Percentiles rank a stretch among this genome's conserved stretches.
phyloP scores from a whole-genome alignment of 169 alveolate species.

The Amoebophrya sp. region DNA sequence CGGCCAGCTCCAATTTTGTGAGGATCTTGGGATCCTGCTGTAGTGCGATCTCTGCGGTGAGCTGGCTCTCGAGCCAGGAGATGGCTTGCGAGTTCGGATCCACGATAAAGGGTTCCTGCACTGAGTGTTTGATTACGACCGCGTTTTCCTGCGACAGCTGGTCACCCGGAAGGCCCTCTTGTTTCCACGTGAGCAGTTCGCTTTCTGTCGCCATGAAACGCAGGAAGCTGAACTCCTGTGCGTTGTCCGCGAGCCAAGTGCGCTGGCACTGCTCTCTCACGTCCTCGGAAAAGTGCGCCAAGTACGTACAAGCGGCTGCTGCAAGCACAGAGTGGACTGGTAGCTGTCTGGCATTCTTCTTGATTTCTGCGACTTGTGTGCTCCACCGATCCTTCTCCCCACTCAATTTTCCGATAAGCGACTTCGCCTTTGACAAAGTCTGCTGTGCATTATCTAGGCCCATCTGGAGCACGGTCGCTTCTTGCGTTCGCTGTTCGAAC shows the following conservation, averaged over 20 bases:
- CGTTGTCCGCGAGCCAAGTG: slow-evolving; percentile 58
- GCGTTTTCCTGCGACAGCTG: slow-evolving; percentile 78
- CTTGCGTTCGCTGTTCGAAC: slow-evolving; percentile 51
- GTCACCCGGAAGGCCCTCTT: slow-evolving; percentile 82
- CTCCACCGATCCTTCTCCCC: slow-evolving; percentile 82
- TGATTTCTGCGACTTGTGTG: slow-evolving; percentile 53
- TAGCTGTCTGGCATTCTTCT: slow-evolving; percentile 59
- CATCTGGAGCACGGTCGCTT: slow-evolving; percentile 72
- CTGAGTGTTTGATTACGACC: slow-evolving; percentile 60
- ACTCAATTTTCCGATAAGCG: slow-evolving; percentile 65
- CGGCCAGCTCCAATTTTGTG: slow-evolving; percentile 73
- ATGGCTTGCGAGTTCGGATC: slow-evolving; percentile 83
- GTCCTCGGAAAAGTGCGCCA: slow-evolving; percentile 69
- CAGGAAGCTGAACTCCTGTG: slow-evolving; percentile 55
- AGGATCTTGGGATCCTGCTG: slow-evolving; percentile 69
- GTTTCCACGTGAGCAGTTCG: slow-evolving; percentile 72
- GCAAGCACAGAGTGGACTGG: slow-evolving; percentile 71
- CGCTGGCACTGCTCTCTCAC: slow-evolving; percentile 52
- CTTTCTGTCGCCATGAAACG: slow-evolving; percentile 72
- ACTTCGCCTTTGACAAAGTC: slow-evolving; percentile 53
- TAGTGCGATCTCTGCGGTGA: slow-evolving; percentile 53
- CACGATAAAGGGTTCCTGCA: slow-evolving; percentile 69
- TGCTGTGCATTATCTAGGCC: slow-evolving; percentile 72
- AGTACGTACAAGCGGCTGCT: slow-evolving; percentile 70
- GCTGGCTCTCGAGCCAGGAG: slow-evolving; percentile 69